Evolutionary conservation across 495 filamentous ascomycete genomes (phyloP).

Genomic region (Tetracladium marchalianum): DNA sequence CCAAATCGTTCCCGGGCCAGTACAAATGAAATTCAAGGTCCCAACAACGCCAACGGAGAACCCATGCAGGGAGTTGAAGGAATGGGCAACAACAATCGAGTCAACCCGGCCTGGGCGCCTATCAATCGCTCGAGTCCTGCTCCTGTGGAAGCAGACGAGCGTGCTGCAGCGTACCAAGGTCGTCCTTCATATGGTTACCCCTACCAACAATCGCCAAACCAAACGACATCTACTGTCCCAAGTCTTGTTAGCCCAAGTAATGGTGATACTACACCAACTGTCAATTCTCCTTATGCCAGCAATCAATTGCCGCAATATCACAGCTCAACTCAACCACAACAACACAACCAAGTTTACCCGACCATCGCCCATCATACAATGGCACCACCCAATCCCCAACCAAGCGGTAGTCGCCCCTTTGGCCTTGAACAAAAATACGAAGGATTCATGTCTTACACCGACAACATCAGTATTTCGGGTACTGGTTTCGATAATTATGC

Average conservation of each 20-base stretch:
- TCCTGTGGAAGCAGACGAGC: slow-evolving; percentile 10
- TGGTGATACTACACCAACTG: slow-evolving; percentile 8
- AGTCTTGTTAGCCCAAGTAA: slow-evolving; percentile 10
- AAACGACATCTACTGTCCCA: slow-evolving; percentile 7
- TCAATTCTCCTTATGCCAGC: slow-evolving; percentile 15
- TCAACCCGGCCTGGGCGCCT: slow-evolving; percentile 14
- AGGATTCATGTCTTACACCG: background rate
- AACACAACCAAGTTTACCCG: slow-evolving; percentile 1
- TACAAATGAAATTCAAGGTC: slow-evolving; percentile 16
- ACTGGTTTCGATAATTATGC: slow-evolving; percentile 9
- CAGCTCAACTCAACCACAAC: background rate
- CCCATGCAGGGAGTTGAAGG: slow-evolving; percentile 18
- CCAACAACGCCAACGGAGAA: slow-evolving; percentile 15
- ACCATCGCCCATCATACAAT: slow-evolving; percentile 7
- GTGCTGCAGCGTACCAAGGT: slow-evolving; percentile 7
- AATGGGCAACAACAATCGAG: background rate
- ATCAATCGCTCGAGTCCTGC: slow-evolving; percentile 11
- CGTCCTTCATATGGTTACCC: slow-evolving; percentile 4
- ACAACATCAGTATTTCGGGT: slow-evolving; percentile 2
- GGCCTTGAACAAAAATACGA: background rate
- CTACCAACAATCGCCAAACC: slow-evolving; percentile 12
- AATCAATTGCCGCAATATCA: slow-evolving; percentile 1
- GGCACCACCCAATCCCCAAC: slow-evolving; percentile 6
- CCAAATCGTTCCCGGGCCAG: slow-evolving; percentile 15
- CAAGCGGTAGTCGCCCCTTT: background rate